Conservation (phyloP, 805 yeast species). For the Cyberlindnera euphorbiae region DNA sequence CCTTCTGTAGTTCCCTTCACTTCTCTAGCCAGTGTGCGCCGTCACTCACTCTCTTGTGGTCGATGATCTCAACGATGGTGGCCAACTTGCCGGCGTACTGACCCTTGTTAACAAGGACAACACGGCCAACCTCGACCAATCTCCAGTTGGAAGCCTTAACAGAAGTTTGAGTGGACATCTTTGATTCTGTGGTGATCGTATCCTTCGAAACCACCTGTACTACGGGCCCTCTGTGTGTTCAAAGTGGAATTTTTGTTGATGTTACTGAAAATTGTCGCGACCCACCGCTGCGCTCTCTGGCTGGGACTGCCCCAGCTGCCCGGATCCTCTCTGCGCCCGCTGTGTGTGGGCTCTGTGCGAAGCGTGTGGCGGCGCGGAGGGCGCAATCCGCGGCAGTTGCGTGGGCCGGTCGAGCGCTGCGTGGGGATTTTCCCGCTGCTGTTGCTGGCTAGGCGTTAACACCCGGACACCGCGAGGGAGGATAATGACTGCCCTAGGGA, state of each 20-base stretch:
- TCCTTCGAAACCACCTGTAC: background rate
- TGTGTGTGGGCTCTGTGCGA: background rate
- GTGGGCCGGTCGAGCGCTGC: too few relatives aligned
- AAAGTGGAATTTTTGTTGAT: conserved; percentile 10
- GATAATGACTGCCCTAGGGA: too few relatives aligned
- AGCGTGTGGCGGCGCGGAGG: background rate
- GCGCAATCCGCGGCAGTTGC: too few relatives aligned
- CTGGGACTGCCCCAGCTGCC: conserved; percentile 2
- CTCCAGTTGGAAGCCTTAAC: conserved; percentile 99
- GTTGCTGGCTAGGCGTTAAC: too few relatives aligned
- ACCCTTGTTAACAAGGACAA: conserved; percentile 86
- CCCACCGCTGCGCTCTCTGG: background rate
- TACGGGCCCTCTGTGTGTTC: conserved; percentile 2
- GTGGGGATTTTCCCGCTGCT: too few relatives aligned
- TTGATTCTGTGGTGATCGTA: conserved; percentile 12
- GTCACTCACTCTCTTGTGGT: conserved; percentile 92
- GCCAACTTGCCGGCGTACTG: conserved; percentile 78
- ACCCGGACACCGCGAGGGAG: too few relatives aligned
- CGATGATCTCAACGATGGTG: conserved; percentile 96
- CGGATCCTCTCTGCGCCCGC: background rate
- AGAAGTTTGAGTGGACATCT: conserved; percentile 65
- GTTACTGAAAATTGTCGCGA: conserved; percentile 9
- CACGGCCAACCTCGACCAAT: conserved; percentile 99
- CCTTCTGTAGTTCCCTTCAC: too few relatives aligned
- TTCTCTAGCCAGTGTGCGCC: background rate